Percentiles rank a stretch among this genome's conserved stretches.
Evolutionary conservation across 2,329 filamentous ascomycete genomes (phyloP).

Genomic region (Stromatinia cepivora): DNA sequence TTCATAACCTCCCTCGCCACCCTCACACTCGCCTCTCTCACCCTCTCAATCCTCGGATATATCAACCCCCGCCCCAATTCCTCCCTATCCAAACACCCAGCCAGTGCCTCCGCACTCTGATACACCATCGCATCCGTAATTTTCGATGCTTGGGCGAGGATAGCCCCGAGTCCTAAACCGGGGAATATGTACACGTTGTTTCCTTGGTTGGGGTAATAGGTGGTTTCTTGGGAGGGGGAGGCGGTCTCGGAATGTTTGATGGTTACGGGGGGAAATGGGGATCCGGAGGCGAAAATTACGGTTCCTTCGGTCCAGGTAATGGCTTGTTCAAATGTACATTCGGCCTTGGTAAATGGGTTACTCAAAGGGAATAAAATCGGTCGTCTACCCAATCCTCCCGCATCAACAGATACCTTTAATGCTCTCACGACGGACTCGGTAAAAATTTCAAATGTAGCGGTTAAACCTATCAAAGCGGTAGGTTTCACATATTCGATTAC

Average conservation of each 20-base stretch:
- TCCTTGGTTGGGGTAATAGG: constrained; percentile 78
- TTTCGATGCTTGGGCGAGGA: constrained; percentile 81
- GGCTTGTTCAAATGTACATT: constrained; percentile 95
- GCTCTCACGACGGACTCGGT: constrained; percentile 79
- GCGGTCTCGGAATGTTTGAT: constrained; percentile 59
- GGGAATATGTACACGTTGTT: constrained; percentile 95
- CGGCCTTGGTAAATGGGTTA: constrained; percentile 94
- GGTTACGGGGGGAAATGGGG: constrained; percentile 77
- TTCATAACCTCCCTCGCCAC: constrained; percentile 94
- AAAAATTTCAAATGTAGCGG: constrained; percentile 92
- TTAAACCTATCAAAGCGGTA: constrained; percentile 90
- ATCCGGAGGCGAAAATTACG: constrained; percentile 91
- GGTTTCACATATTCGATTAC: constrained; percentile 95
- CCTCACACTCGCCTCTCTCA: constrained; percentile 82
- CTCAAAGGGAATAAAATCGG: constrained; percentile 96
- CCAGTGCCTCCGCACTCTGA: constrained; percentile 80
- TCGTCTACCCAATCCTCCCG: constrained; percentile 66
- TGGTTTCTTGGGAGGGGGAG: constrained; percentile 47
- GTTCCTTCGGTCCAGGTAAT: constrained; percentile 87
- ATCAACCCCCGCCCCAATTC: constrained; percentile 83
- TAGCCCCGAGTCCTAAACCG: constrained; percentile 89
- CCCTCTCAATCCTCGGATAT: constrained; percentile 88
- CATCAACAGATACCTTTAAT: constrained; percentile 64
- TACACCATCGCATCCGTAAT: constrained; percentile 98
- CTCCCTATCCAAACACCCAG: constrained; percentile 73